Percentiles rank a stretch among this genome's conserved stretches.
Evolutionary conservation across 352 stramenopile genomes (phyloP).

Genomic region (Blastocystis sp.): DNA sequence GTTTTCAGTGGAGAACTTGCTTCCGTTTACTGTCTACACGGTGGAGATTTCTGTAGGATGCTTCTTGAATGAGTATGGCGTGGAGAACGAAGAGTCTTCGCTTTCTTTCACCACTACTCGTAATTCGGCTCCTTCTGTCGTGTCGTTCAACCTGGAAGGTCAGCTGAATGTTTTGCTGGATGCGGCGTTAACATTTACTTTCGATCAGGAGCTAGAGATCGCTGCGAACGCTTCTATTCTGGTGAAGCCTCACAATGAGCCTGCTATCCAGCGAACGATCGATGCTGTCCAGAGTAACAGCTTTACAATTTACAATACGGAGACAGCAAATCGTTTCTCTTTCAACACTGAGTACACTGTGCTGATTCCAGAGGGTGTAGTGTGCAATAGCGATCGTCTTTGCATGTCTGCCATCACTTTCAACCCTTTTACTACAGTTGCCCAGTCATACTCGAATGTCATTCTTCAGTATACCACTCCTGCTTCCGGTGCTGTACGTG

Average conservation of each 20-base stretch:
- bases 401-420: not conserved
- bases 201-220: constrained; percentile 5
- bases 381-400: constrained; percentile 21
- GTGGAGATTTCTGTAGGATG: not conserved
- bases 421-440: not conserved
- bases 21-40: not conserved
- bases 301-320: constrained; percentile 7
- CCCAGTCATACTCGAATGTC: not conserved
- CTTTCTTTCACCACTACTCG: not conserved
- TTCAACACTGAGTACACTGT: not conserved
- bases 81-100: not conserved
- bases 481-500: not conserved
- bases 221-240: not conserved
- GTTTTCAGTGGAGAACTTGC: constrained; percentile 1
- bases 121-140: not conserved
- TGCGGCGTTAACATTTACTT: not conserved
- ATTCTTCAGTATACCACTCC: not conserved
- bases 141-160: constrained; percentile 18
- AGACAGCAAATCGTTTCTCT: not conserved
- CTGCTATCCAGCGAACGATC: not conserved
- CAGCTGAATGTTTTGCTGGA: not conserved
- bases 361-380: not conserved
- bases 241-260: not conserved
- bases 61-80: not conserved
- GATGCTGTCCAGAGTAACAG: not conserved